These are phyloP conservation scores for Tritrichomonas foetus DNA, from an alignment of 208 protist genomes.

Conservation along the genomic window DNA sequence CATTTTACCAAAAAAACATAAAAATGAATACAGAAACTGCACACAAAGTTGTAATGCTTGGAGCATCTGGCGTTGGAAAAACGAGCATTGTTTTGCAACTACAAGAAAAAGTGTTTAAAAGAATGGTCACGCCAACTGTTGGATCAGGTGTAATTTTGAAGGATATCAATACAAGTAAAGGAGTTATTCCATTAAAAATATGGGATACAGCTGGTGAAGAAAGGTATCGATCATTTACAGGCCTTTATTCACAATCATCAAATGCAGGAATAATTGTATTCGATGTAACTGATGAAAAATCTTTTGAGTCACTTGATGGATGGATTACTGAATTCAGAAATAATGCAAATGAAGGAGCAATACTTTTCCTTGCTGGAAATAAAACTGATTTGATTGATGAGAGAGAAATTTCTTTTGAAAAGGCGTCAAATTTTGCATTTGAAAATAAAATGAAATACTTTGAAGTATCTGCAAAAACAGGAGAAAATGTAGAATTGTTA, in stretches of 20 bases:
- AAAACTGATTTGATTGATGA: slow-evolving; percentile 35
- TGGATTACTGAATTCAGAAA: neutral
- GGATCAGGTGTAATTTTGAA: slow-evolving; percentile 8
- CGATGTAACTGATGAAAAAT: neutral
- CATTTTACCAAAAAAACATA: no score
- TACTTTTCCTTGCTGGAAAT: slow-evolving; percentile 25
- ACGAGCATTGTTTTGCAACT: neutral
- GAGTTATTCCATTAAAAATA: neutral
- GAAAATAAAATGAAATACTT: neutral
- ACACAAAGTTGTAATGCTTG: slow-evolving; percentile 25
- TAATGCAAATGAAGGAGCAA: neutral
- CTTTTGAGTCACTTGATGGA: neutral
- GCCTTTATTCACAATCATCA: neutral
- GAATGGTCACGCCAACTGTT: slow-evolving; percentile 19
- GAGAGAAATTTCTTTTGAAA: neutral
- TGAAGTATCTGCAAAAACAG: slow-evolving; percentile 30
- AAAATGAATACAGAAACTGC: neutral
- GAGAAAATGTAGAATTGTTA: slow-evolving; percentile 2
- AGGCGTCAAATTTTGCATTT: neutral
- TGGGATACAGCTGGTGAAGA: slow-evolving; percentile 40
- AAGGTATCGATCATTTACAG: slow-evolving; percentile 27
- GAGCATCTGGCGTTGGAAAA: neutral
- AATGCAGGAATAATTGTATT: neutral
- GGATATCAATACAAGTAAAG: neutral
- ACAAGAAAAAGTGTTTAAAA: slow-evolving; percentile 28